A percentile compares a stretch with the other conserved stretches of the same genome.
These are phyloP conservation scores for Abrus pulchellus DNA, from an alignment of 306 rosid species.

Conservation along the genomic window DNA sequence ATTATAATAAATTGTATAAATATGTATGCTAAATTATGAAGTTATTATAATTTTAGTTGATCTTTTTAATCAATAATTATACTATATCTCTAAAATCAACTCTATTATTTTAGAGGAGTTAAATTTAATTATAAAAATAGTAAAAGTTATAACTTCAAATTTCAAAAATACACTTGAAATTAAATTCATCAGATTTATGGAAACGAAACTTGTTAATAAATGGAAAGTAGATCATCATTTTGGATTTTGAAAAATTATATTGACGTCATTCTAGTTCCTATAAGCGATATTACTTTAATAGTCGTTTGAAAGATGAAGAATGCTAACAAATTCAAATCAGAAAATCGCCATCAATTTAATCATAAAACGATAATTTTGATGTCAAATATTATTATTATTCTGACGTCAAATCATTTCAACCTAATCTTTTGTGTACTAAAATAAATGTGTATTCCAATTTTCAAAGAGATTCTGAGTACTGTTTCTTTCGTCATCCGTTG, in stretches of 20 bases:
- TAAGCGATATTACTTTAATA: no score
- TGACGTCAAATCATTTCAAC: background rate
- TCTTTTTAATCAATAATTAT: background rate
- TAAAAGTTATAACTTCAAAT: no score
- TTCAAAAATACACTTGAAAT: no score
- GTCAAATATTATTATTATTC: background rate
- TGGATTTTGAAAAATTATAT: background rate
- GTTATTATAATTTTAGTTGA: background rate
- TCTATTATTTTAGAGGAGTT: background rate
- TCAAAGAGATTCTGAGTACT: background rate
- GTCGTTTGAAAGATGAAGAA: background rate
- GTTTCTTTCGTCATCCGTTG: slow-evolving; percentile 1
- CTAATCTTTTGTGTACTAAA: background rate
- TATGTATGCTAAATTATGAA: no score
- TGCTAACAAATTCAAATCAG: background rate
- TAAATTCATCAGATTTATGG: no score
- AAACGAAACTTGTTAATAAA: background rate
- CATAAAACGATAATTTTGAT: background rate
- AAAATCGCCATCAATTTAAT: background rate
- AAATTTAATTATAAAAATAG: background rate
- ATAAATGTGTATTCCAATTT: background rate
- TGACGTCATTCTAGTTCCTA: no score
- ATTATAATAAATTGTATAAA: background rate
- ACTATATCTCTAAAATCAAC: background rate
- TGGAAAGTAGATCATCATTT: background rate